These are phyloP conservation scores for Talaromyces sp. DNA, from an alignment of 2,329 filamentous ascomycete species.

Conservation along the genomic window DNA sequence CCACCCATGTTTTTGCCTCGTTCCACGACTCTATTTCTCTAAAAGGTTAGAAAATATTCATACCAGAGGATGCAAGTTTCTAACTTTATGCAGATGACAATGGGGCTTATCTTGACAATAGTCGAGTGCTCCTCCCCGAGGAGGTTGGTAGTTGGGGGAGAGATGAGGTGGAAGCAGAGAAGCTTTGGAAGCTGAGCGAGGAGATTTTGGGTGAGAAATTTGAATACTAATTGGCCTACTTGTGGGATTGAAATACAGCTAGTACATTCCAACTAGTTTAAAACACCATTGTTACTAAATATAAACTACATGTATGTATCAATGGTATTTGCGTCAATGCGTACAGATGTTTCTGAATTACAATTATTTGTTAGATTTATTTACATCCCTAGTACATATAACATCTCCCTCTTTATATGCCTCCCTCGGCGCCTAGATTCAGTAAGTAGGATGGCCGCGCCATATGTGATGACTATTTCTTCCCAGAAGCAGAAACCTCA, in stretches of 20 bases:
- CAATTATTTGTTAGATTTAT: neutral
- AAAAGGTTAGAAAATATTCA: neutral
- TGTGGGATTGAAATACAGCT: neutral
- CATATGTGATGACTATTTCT: neutral
- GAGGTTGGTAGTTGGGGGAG: conserved; percentile 2
- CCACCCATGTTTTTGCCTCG: conserved; percentile 30
- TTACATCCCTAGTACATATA: neutral
- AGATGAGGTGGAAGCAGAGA: conserved; percentile 9
- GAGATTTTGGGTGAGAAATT: conserved; percentile 18
- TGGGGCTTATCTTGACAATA: conserved; percentile 4
- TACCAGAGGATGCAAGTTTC: neutral
- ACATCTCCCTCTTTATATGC: neutral
- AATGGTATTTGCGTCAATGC: neutral
- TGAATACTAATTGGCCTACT: conserved; percentile 1
- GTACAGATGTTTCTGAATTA: neutral
- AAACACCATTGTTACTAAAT: neutral
- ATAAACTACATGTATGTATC: too few species aligned
- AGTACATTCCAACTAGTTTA: neutral
- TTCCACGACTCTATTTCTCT: conserved; percentile 12
- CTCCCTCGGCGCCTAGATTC: neutral
- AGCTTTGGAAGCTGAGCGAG: conserved; percentile 15
- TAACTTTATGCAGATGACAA: conserved; percentile 5
- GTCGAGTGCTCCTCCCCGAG: conserved; percentile 2
- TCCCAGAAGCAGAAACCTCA: neutral
- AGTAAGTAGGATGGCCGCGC: neutral